These are phyloP conservation scores for Rugonectria rugulosa DNA, from an alignment of 2,329 filamentous ascomycete genomes.

Conservation along the genomic window DNA sequence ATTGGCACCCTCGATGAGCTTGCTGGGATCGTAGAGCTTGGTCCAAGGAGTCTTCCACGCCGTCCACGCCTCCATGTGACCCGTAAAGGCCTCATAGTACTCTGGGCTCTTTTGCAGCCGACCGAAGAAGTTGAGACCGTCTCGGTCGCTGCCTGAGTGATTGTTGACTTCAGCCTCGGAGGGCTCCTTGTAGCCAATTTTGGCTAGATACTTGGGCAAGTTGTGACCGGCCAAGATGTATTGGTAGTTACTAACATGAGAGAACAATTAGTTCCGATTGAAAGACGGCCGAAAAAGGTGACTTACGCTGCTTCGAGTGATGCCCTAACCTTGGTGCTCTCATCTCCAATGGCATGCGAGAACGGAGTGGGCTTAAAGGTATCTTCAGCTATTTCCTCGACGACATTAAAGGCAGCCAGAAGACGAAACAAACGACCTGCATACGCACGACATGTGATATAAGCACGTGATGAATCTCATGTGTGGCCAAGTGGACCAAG, in stretches of 20 bases:
- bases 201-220: conserved; percentile 27
- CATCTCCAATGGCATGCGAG: conserved; percentile 27
- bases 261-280: background rate
- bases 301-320: conserved; percentile 26
- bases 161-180: conserved; percentile 19
- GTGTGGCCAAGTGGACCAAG: background rate
- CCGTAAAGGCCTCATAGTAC: conserved; percentile 26
- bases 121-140: conserved; percentile 26
- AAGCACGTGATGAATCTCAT: background rate
- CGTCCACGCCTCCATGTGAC: conserved; percentile 30
- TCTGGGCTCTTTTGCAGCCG: conserved; percentile 28
- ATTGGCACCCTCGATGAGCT: conserved; percentile 15
- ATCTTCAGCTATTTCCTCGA: conserved; percentile 23
- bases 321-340: conserved; percentile 27
- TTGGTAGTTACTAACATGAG: conserved; percentile 21
- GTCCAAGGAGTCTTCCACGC: conserved; percentile 32
- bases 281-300: rapidly evolving
- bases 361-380: conserved; percentile 27
- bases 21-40: conserved; percentile 25
- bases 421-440: conserved; percentile 25
- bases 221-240: conserved; percentile 27
- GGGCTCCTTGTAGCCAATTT: conserved; percentile 23
- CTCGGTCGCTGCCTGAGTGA: conserved; percentile 16
- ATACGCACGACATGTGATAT: background rate
- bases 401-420: conserved; percentile 26